Percentiles rank a stretch among this genome's conserved stretches.
Evolutionary conservation across 75 land plant genomes (phyloP).

Genomic region (Pinus taeda): DNA sequence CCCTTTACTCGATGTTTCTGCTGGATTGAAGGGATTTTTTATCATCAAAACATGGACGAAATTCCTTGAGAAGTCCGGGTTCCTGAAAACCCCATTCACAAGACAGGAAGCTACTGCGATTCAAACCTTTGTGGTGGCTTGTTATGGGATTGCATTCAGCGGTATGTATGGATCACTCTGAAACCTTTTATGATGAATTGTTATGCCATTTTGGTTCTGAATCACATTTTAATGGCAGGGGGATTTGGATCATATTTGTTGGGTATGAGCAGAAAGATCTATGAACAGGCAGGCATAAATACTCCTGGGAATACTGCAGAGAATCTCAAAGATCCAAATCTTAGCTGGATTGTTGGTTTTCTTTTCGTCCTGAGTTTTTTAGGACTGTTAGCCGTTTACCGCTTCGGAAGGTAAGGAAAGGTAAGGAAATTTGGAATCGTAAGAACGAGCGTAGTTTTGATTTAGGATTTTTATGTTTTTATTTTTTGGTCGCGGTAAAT

Average conservation of each 20-base stretch:
- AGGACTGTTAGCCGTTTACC: constrained; percentile 67
- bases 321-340: constrained; percentile 38
- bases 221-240: constrained; percentile 35
- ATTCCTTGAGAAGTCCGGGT: constrained; percentile 29
- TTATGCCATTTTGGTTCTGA: not conserved
- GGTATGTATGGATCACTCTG: constrained; percentile 17
- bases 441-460: not conserved
- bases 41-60: constrained; percentile 49
- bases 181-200: not conserved
- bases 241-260: constrained; percentile 83
- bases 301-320: constrained; percentile 16
- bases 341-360: constrained; percentile 72
- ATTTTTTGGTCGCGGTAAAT: not conserved
- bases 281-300: not conserved
- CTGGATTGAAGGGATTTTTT: constrained; percentile 69
- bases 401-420: constrained; percentile 59
- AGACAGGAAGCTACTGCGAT: constrained; percentile 83
- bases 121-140: constrained; percentile 78
- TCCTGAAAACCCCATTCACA: constrained; percentile 61
- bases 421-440: no score
- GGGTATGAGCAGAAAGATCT: constrained; percentile 39
- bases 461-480: not conserved
- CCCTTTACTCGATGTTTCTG: constrained; percentile 73
- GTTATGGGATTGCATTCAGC: constrained; percentile 74
- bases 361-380: constrained; percentile 62